phyloP scores from a whole-genome alignment of 1,284 basidiomycete genomes.

The Austroboletus niveus region DNA sequence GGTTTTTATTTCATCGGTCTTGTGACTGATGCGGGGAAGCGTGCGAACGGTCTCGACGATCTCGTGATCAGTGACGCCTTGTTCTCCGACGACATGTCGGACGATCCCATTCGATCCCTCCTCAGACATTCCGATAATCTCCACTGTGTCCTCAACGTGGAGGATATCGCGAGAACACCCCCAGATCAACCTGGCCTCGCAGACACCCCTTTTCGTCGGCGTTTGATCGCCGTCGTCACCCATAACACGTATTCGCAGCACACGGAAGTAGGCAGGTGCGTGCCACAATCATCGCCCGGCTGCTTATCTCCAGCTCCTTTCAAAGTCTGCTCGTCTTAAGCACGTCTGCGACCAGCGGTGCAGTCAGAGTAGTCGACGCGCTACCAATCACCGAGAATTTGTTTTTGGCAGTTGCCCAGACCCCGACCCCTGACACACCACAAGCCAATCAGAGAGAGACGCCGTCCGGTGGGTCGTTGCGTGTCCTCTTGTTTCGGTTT shows the following conservation, averaged over 20 bases:
- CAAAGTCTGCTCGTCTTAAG: constrained; percentile 21
- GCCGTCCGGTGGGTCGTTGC: constrained; percentile 19
- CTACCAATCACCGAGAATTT: constrained; percentile 25
- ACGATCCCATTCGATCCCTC: not conserved
- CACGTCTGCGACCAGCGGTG: not conserved
- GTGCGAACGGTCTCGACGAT: constrained; percentile 21
- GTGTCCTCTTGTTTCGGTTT: not conserved
- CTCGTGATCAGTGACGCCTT: not conserved
- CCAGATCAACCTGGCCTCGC: not conserved
- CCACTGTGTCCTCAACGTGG: constrained; percentile 13
- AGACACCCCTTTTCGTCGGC: not conserved
- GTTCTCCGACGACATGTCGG: too few relatives aligned
- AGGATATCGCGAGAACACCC: not conserved
- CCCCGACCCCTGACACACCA: constrained; percentile 2
- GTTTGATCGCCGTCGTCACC: constrained; percentile 22
- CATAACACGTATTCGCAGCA: constrained; percentile 9
- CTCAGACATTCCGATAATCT: constrained; percentile 26
- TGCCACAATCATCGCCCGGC: not conserved
- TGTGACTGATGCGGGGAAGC: constrained; percentile 27
- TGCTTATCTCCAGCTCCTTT: not conserved
- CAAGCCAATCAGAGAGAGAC: not conserved
- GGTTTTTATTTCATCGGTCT: too few relatives aligned
- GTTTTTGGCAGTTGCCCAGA: constrained; percentile 25
- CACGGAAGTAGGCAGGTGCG: constrained; percentile 27
- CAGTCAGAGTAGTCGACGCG: constrained; percentile 9